phyloP scores from a whole-genome alignment of 805 yeast species.

The Zygoascus bituminiphila region DNA sequence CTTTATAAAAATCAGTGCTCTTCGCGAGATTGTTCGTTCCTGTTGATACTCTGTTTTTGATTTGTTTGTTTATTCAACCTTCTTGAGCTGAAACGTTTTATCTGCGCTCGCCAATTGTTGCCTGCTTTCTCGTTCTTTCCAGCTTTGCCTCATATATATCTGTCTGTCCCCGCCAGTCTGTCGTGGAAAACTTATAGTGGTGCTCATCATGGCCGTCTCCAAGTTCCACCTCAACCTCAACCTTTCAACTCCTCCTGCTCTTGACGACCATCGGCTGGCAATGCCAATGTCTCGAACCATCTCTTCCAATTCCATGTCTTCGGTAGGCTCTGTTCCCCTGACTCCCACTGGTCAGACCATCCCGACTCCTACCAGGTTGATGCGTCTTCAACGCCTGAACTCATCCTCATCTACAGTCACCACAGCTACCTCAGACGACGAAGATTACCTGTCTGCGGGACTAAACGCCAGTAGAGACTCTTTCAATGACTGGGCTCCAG shows the following conservation, averaged over 20 bases:
- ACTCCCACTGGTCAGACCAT: conserved; percentile 17
- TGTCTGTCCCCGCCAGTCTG: too few relatives aligned
- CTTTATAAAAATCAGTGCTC: too few relatives aligned
- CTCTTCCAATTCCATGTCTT: conserved; percentile 6
- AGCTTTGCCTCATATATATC: too few relatives aligned
- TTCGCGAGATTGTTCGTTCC: too few relatives aligned
- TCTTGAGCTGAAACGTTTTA: too few relatives aligned
- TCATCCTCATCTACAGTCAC: conserved; percentile 17
- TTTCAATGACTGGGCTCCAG: conserved; percentile 22
- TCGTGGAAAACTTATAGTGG: too few relatives aligned
- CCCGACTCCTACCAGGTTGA: conserved; percentile 11
- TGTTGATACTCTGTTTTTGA: too few relatives aligned
- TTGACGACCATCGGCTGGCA: conserved; percentile 3
- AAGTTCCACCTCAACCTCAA: not conserved
- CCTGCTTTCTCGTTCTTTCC: too few relatives aligned
- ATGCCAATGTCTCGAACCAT: conserved; percentile 15
- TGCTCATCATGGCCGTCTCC: not conserved
- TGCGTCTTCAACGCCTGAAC: conserved; percentile 21
- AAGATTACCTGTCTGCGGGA: conserved; percentile 10
- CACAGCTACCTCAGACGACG: conserved; percentile 23
- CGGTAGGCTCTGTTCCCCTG: conserved; percentile 11
- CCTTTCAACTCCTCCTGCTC: conserved; percentile 6
- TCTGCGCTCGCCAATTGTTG: too few relatives aligned
- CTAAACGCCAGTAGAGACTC: conserved; percentile 9
- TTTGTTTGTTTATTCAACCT: too few relatives aligned